These are phyloP conservation scores for Adansonia gregorii DNA, from an alignment of 441 rosid species.

Conservation along the genomic window DNA sequence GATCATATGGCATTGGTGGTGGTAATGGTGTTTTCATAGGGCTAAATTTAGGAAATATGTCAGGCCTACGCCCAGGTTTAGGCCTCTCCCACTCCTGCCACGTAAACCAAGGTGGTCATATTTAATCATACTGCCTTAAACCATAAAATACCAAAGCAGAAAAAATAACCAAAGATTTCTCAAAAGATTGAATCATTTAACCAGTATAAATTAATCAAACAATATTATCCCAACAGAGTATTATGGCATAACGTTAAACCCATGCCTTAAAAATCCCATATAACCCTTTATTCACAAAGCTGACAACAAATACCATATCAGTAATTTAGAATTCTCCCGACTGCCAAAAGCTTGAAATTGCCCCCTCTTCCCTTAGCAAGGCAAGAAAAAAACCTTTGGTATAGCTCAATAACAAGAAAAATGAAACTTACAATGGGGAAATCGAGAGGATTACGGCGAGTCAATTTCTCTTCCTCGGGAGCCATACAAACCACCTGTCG, in stretches of 20 bases:
- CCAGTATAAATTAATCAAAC: not conserved
- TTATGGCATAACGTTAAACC: not conserved
- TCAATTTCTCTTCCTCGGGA: conserved; percentile 43
- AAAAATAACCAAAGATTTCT: not conserved
- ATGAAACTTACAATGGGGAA: conserved; percentile 55
- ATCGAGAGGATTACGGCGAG: conserved; percentile 66
- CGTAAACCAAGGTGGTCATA: not conserved
- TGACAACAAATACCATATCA: not conserved
- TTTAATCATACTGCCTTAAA: not conserved
- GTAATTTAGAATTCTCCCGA: not conserved
- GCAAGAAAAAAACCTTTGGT: not conserved
- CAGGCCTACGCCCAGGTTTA: conserved; percentile 87
- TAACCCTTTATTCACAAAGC: not conserved
- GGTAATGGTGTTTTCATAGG: conserved; percentile 94
- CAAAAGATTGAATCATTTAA: not conserved
- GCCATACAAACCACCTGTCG: conserved; percentile 36
- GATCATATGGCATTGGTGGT: conserved; percentile 81
- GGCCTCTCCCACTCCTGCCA: conserved; percentile 85
- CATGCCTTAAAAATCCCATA: not conserved
- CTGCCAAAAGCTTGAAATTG: not conserved
- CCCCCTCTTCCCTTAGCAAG: not conserved
- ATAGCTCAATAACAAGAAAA: not conserved
- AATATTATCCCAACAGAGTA: not conserved
- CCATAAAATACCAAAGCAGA: not conserved
- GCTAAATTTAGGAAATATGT: conserved; percentile 82